Conservation (phyloP, 192 early-diverging fungal genomes). For the Coemansia sp. region DNA sequence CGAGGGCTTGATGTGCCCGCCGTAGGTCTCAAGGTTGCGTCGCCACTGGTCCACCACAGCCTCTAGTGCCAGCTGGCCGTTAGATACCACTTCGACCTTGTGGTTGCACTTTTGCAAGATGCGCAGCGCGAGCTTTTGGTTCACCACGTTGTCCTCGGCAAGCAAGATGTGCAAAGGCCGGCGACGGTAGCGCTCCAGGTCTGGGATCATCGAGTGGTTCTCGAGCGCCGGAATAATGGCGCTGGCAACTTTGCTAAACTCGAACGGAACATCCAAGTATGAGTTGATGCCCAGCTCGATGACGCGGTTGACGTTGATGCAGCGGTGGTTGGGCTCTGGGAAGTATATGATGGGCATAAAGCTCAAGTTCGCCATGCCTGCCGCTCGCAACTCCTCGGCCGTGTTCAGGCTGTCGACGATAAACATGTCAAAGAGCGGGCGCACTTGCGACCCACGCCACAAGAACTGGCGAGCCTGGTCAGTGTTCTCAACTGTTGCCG, state of each 20-base stretch:
- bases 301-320: slow-evolving; percentile 44
- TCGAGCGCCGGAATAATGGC: slow-evolving; percentile 76
- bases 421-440: slow-evolving; percentile 64
- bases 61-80: slow-evolving; percentile 82
- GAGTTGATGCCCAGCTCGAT: slow-evolving; percentile 73
- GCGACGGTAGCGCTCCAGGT: slow-evolving; percentile 63
- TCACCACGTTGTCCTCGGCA: slow-evolving; percentile 87
- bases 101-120: slow-evolving; percentile 79
- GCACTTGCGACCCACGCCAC: slow-evolving; percentile 46
- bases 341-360: slow-evolving; percentile 80
- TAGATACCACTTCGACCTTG: slow-evolving; percentile 75
- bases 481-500: slow-evolving; percentile 52
- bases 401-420: slow-evolving; percentile 68
- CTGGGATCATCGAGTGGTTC: slow-evolving; percentile 64
- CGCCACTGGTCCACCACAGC: slow-evolving; percentile 61
- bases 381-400: slow-evolving; percentile 63
- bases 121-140: slow-evolving; percentile 80
- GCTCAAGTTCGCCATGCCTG: slow-evolving; percentile 49
- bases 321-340: slow-evolving; percentile 23
- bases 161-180: slow-evolving; percentile 76
- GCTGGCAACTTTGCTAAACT: slow-evolving; percentile 66
- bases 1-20: slow-evolving; percentile 25
- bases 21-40: slow-evolving; percentile 40
- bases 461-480: slow-evolving; percentile 36
- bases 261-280: slow-evolving; percentile 70